A percentile compares a stretch with the other conserved stretches of the same genome.
phyloP scores from a whole-genome alignment of 768 basidiomycete species.

The Leccinum disarticulatum region DNA sequence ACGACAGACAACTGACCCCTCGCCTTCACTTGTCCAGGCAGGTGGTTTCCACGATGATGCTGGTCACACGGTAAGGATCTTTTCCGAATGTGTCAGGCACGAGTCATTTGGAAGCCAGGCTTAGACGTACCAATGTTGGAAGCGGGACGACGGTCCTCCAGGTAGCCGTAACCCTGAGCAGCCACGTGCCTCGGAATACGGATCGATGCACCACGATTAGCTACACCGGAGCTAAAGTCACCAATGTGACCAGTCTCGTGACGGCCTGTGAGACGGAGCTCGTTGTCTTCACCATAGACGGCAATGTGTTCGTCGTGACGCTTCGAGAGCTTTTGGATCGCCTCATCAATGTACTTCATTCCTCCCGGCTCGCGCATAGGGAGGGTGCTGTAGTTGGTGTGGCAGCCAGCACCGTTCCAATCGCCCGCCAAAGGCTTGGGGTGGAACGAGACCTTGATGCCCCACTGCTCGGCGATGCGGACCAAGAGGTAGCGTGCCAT shows the following conservation, averaged over 20 bases:
- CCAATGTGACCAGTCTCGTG: constrained; percentile 98
- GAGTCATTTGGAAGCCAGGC: neutral
- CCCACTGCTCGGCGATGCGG: constrained; percentile 98
- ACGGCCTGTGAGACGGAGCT: constrained; percentile 90
- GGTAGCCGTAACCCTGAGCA: constrained; percentile 89
- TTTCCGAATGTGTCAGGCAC: constrained; percentile 9
- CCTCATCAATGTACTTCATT: constrained; percentile 87
- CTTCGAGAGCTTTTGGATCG: constrained; percentile 90
- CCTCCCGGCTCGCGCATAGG: constrained; percentile 93
- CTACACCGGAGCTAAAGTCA: constrained; percentile 90
- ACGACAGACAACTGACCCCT: constrained; percentile 5
- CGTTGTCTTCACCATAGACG: constrained; percentile 98
- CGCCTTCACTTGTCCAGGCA: constrained; percentile 56
- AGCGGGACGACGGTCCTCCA: constrained; percentile 96
- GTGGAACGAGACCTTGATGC: constrained; percentile 97
- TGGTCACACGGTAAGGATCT: constrained; percentile 96
- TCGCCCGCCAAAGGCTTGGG: constrained; percentile 96
- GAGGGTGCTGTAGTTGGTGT: constrained; percentile 97
- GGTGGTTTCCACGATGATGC: constrained; percentile 88
- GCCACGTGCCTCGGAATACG: constrained; percentile 95
- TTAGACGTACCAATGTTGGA: constrained; percentile 88
- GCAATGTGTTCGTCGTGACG: constrained; percentile 95
- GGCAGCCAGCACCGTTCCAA: constrained; percentile 99
- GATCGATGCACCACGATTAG: constrained; percentile 96
- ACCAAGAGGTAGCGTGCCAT: constrained; percentile 96